Base-by-base conservation (phyloP, 2,329 filamentous ascomycete genomes). In the Coniosporium tulheliwenetii region DNA sequence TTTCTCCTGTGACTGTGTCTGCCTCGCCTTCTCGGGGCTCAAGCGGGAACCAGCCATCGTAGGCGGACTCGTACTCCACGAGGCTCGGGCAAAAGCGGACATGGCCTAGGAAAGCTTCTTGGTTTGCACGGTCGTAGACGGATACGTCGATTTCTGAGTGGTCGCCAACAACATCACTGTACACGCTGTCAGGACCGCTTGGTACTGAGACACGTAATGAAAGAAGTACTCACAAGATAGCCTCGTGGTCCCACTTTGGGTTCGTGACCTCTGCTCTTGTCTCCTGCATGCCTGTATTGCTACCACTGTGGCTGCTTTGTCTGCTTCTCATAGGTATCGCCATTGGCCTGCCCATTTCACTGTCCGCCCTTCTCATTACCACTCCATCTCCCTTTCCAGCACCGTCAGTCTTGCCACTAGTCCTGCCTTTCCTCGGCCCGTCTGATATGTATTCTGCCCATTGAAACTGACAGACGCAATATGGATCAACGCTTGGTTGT, bases 321-420 rank as follows among this genome's bases (percentile, higher is more conserved):
- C 91, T 79, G 59, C 87, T 96, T 53, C 81, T 80, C 85, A 96
- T 95, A 1, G 91, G 91, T 48, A 98, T 96, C 30, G 86, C 85
- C 79, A 95, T 89, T 12, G 86, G 75, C 40, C 81, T 75, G 26
- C 86, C 84, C 29, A 80, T 81, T 51, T 93, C 85, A 55, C 84
- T 91, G 43, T 79, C 81, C 52, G 70, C 74, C 53, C 62, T 63
- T 53, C 59, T 69, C 52, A 70, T 71, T 16, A 66, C 60, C 41
- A 70, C 63, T 14, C 63, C 60, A 39, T 53, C 61, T 14, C 54
- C 75, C 36, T 78, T 75, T 31, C 75, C 70, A 36, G 81, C 79
- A 30, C 71, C 67, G 16, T 71, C 63, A 8, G 44, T 44, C 10
- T 37, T 40, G 37, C 39, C 47, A 37, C 12, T 41, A 44, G 38